Percentiles rank a stretch among this genome's conserved stretches.
These are phyloP conservation scores for Fomitiporia mediterranea DNA, from an alignment of 1,284 basidiomycete species.

Conservation along the genomic window DNA sequence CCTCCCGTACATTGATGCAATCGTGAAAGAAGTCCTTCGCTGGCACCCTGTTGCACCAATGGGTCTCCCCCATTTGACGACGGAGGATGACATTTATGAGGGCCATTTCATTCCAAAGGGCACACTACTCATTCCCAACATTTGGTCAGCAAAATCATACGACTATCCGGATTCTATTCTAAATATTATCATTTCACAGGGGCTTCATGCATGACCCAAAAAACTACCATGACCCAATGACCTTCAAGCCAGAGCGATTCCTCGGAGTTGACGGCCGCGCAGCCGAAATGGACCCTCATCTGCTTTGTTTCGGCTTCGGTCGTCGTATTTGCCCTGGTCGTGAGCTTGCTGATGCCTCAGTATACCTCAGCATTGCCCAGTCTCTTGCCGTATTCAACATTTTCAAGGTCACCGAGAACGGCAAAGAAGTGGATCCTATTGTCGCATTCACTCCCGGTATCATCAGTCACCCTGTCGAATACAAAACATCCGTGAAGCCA, in stretches of 20 bases:
- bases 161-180: too few species aligned
- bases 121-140: conserved; percentile 17
- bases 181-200: conserved; percentile 5
- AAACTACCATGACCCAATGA: conserved; percentile 17
- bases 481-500: conserved; percentile 8
- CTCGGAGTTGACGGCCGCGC: conserved; percentile 16
- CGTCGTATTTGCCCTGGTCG: conserved; percentile 19
- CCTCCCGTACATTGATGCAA: conserved; percentile 28
- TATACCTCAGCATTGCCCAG: conserved; percentile 23
- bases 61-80: conserved; percentile 21
- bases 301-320: conserved; percentile 18
- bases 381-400: conserved; percentile 25
- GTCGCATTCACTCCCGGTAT: conserved; percentile 21
- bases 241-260: conserved; percentile 22
- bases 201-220: conserved; percentile 18
- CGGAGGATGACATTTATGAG: conserved; percentile 21
- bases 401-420: conserved; percentile 15
- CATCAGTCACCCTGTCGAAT: conserved; percentile 20
- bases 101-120: conserved; percentile 22
- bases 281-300: conserved; percentile 15
- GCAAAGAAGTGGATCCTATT: conserved; percentile 21
- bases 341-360: conserved; percentile 20
- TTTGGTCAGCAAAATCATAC: conserved; percentile 17
- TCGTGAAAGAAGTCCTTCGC: conserved; percentile 27
- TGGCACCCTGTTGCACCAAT: conserved; percentile 30